Percentiles rank a stretch among this genome's conserved stretches.
These are phyloP conservation scores for Ceriops tagal DNA, from an alignment of 345 rosid species.

Conservation along the genomic window DNA sequence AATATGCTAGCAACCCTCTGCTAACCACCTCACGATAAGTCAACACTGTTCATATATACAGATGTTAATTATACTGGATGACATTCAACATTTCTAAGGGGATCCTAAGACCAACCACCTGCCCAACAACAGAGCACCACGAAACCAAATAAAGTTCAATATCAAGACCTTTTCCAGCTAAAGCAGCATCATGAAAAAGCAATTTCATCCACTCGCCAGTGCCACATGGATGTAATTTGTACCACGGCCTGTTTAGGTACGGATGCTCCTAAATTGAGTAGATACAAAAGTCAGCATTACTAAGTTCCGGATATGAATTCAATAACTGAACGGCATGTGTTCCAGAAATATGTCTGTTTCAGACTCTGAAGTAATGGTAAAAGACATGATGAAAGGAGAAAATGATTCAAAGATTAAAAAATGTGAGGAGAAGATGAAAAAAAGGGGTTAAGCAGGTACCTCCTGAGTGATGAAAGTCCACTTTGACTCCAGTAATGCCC, in stretches of 20 bases:
- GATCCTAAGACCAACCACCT: slow-evolving; percentile 58
- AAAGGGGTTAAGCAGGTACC: slow-evolving; percentile 30
- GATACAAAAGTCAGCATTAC: neutral
- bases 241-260: slow-evolving; percentile 78
- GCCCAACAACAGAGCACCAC: slow-evolving; percentile 89
- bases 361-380: neutral
- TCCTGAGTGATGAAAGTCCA: slow-evolving; percentile 90
- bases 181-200: slow-evolving; percentile 42
- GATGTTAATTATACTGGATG: neutral
- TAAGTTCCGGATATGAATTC: neutral
- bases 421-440: neutral
- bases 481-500: slow-evolving; percentile 53
- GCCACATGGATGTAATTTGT: slow-evolving; percentile 90
- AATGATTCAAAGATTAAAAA: neutral
- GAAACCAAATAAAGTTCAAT: slow-evolving; percentile 55
- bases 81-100: slow-evolving; percentile 42
- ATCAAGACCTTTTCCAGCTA: slow-evolving; percentile 19
- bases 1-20: neutral
- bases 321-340: neutral
- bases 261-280: slow-evolving; percentile 70
- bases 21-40: neutral
- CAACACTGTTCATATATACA: neutral
- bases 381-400: neutral
- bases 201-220: slow-evolving; percentile 78
- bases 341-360: neutral